Evolutionary conservation across 441 rosid species (phyloP).

Genomic region (Corymbia citriodora): DNA sequence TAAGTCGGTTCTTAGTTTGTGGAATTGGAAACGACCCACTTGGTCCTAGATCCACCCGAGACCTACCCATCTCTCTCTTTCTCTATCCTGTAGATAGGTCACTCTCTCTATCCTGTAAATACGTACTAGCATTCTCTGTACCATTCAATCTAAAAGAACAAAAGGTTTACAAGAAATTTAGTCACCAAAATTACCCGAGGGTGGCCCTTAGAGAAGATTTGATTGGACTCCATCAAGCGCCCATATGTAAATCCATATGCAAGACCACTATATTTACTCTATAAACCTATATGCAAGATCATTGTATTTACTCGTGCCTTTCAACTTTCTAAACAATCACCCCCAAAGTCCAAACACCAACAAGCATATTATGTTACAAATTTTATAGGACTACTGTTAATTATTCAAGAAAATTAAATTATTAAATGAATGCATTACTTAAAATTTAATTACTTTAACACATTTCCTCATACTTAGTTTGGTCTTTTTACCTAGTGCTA

Average conservation of each 20-base stretch:
- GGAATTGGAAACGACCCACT: not conserved
- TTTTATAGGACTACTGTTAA: too few relatives aligned
- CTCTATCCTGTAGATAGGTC: not conserved
- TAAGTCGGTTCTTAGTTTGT: too few relatives aligned
- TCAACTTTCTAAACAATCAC: not conserved
- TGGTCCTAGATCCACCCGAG: fast-evolving
- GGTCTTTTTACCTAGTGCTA: too few relatives aligned
- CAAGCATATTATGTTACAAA: not conserved
- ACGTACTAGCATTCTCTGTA: too few relatives aligned
- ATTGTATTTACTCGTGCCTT: not conserved
- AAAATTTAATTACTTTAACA: too few relatives aligned
- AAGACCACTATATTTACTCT: not conserved
- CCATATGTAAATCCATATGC: not conserved
- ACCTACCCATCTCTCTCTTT: not conserved
- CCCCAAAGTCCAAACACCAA: not conserved
- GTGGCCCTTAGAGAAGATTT: not conserved
- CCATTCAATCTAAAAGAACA: not conserved
- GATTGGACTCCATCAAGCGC: not conserved
- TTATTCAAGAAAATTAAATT: too few relatives aligned
- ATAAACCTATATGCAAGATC: not conserved
- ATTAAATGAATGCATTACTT: too few relatives aligned
- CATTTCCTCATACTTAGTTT: too few relatives aligned
- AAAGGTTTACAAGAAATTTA: not conserved
- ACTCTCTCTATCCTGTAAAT: not conserved
- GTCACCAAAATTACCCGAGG: too few relatives aligned